Evolutionary conservation across 1,284 basidiomycete genomes (phyloP), one percentile per base, ranked within the genome.

Genomic region (Fistulinella cinereoalba): DNA sequence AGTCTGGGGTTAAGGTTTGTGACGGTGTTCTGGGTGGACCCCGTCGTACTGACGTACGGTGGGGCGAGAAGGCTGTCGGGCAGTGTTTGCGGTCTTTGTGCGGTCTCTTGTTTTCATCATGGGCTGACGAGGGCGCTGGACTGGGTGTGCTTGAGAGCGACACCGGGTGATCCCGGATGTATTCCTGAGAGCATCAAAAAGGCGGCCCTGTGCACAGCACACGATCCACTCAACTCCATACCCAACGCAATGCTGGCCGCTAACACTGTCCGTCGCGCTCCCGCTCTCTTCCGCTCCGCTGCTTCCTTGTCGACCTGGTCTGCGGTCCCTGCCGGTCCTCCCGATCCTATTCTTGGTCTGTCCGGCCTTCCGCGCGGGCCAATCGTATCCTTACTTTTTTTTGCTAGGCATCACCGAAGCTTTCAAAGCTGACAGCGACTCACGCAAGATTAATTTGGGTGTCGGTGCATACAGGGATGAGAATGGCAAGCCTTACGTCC

Each of bases 401-500:
- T 28, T 28, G 29, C 18, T 41, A 80, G 91, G 92, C 57, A 84
- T 97, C 49, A 87, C 88, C 33, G 94, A 97, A 71, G 93, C 94
- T 22, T 97, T 94, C 81, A 97, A 96, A 76, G 88, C 89, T 46
- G 92, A 97, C 80, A 84, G 84, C 58, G 82, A 89, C 65, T 74
- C 90, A 18, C 83, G 85, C 61, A 99, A 99, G 73, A 97, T 98
- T 69, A 99, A 99, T 76, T 79, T 99, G 47, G 96, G 96, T 67
- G 93, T 95, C 55, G 92, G 92, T 66, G 89, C 88, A 18, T 92
- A 99, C 81, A 83, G 97, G 54, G 95, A 99, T 62, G 92, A 83
- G 56, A 77, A 89, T 52, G 96, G 96, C 53, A 98, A 97, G 76
- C 95, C 96, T 5, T 99, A 95, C 69, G 85, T 99, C 44, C 79